These are phyloP conservation scores for Capsella rubella DNA, from an alignment of 441 rosid species.

Conservation along the genomic window DNA sequence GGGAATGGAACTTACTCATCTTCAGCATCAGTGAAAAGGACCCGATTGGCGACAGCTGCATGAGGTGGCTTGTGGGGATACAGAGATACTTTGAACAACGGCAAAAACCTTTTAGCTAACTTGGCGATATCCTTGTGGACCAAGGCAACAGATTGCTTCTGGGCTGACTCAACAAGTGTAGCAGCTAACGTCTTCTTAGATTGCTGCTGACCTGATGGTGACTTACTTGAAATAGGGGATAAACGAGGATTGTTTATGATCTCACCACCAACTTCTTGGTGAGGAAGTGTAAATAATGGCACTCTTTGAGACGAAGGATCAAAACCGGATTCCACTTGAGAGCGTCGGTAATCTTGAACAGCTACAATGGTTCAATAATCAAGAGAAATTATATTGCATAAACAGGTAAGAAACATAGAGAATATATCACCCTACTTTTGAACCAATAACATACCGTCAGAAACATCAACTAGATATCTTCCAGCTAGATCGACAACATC, in stretches of 20 bases:
- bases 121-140: constrained; percentile 90
- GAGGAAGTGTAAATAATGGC: constrained; percentile 75
- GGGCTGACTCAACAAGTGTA: constrained; percentile 82
- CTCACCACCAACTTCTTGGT: constrained; percentile 52
- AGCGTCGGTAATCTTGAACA: constrained; percentile 64
- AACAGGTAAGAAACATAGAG: constrained; percentile 25
- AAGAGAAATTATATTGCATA: constrained; percentile 25
- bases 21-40: constrained; percentile 95
- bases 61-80: constrained; percentile 97
- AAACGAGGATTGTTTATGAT: constrained; percentile 45
- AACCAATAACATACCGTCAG: constrained; percentile 59
- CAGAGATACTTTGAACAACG: constrained; percentile 70
- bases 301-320: constrained; percentile 65
- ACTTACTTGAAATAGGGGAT: constrained; percentile 42
- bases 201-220: constrained; percentile 59
- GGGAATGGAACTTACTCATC: constrained; percentile 82
- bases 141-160: constrained; percentile 86
- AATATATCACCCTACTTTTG: constrained; percentile 12
- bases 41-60: constrained; percentile 73
- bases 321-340: constrained; percentile 61
- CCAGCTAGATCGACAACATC: constrained; percentile 72
- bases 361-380: constrained; percentile 59
- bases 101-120: constrained; percentile 71
- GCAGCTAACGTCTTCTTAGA: constrained; percentile 88
- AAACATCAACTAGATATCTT: constrained; percentile 68